A percentile compares a stretch with the other conserved stretches of the same genome.
Evolutionary conservation across 306 rosid species (phyloP).

Genomic region (Quercus parvula): DNA sequence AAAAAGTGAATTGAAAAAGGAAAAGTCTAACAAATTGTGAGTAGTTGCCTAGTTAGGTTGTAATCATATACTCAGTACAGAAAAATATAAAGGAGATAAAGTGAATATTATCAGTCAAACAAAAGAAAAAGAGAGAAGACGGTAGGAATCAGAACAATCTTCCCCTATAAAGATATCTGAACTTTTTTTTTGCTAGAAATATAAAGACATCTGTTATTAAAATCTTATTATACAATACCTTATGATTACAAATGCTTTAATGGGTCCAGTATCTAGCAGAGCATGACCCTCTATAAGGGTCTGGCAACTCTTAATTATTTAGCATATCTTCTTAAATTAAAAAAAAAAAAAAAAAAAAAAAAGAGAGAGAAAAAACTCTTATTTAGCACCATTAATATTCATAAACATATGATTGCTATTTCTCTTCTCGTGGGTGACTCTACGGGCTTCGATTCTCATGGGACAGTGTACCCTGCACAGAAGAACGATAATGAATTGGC

Average conservation of each 20-base stretch:
- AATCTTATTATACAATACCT: background rate
- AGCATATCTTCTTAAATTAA: no score
- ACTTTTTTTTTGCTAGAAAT: no score
- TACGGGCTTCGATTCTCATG: slow-evolving; percentile 20
- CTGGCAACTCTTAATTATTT: background rate
- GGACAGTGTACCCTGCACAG: slow-evolving; percentile 39
- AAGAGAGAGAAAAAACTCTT: no score
- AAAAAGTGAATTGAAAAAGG: no score
- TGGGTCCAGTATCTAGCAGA: background rate
- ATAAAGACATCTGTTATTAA: background rate
- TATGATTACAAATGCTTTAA: background rate
- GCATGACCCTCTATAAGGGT: background rate
- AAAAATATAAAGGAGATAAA: no score
- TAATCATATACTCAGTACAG: no score
- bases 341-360: no score
- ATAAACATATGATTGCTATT: background rate
- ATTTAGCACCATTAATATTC: background rate
- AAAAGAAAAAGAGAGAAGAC: no score
- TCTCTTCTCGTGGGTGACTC: background rate
- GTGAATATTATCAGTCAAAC: no score
- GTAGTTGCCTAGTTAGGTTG: no score
- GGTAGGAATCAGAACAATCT: no score
- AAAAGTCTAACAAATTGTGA: no score
- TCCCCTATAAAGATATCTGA: background rate
- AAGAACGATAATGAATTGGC: background rate